Evolutionary conservation across 2,329 filamentous ascomycete genomes (phyloP).

Genomic region (Trichoderma pleuroti): DNA sequence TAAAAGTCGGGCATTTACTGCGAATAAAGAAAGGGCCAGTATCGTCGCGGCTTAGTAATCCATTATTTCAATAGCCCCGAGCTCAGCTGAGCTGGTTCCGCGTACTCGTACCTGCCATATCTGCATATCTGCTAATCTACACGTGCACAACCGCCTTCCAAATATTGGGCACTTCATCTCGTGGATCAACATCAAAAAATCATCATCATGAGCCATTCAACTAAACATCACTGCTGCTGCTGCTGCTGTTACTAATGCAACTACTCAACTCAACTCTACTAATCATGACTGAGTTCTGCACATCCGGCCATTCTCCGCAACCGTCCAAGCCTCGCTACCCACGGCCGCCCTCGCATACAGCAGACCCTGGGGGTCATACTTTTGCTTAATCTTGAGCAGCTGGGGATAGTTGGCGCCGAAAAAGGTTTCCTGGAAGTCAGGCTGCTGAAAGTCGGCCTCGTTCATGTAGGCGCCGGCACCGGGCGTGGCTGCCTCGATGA

Average conservation of each 20-base stretch:
- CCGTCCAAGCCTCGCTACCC: slow-evolving; percentile 49
- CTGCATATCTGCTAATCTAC: not conserved
- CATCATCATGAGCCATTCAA: not conserved
- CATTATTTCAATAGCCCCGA: not conserved
- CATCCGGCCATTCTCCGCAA: slow-evolving; percentile 28
- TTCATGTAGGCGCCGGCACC: slow-evolving; percentile 47
- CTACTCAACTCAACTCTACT: not conserved
- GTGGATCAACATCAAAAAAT: not conserved
- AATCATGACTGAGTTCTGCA: slow-evolving; percentile 19
- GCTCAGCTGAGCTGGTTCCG: not conserved
- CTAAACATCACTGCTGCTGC: not conserved
- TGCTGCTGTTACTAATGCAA: not conserved
- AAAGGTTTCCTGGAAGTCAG: slow-evolving; percentile 43
- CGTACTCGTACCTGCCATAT: not conserved
- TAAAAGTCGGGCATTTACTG: not conserved
- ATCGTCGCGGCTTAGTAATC: not conserved
- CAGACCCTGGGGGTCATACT: slow-evolving; percentile 43
- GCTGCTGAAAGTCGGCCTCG: slow-evolving; percentile 49
- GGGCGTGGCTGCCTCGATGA: slow-evolving; percentile 32
- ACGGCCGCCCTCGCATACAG: slow-evolving; percentile 50
- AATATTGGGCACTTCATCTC: not conserved
- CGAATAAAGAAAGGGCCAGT: not conserved
- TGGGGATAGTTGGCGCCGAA: slow-evolving; percentile 45
- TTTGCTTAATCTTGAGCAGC: slow-evolving; percentile 44
- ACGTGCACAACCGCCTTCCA: not conserved